Base-by-base conservation (phyloP, 306 rosid species). In the Prunus mira region DNA sequence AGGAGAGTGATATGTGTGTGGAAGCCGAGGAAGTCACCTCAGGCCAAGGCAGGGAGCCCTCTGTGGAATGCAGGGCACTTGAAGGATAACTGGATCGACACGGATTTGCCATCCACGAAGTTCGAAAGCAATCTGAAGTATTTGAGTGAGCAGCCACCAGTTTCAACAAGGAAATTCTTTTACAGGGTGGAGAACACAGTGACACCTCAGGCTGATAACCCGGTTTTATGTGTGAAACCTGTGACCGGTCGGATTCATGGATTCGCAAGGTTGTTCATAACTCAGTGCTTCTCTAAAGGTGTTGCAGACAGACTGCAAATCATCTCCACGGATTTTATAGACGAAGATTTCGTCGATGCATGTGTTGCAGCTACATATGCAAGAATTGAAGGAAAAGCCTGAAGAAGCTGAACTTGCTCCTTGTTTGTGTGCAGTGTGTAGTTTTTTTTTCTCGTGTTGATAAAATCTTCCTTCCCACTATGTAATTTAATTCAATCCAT, bases 151-250 rank as follows among this genome's bases (percentile, higher is more conserved):
- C 96, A 92, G 17, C 79, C 89, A 1, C 81, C 92, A 8, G 92
- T 83, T 51, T 17, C 84, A 8, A 75, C 88, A 0, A 84, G 98
- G 77, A 90, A 87, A 18, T 94, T 73, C 80, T 94, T 94, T 65
- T 92, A 94, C 54, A 89, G 97, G 83, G 89, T 94, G 83, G 97
- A 94, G 91, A 94, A 94, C 70, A 94, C 96, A 12, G 95, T 83
- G n/a, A 94, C 97, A 0, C 96, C 98, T 0, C 88, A 87, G 60
- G 77, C 96, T 1, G 93, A 94, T 82, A 94, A 92, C 41, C 97
- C 95, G 0, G 72, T 92, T 20, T 12, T 92, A 80, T 91, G 97
- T 43, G 98, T 92, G 25, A 90, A 80, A 69, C 95, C 97, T 1
- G 98, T 90, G 67, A 92, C 98, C 0, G 4, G 75, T 4, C 86